Percentiles rank a stretch among this genome's conserved stretches.
Conservation (phyloP, 164 flowering plant genomes). For the Tetrastigma voinierianum region DNA sequence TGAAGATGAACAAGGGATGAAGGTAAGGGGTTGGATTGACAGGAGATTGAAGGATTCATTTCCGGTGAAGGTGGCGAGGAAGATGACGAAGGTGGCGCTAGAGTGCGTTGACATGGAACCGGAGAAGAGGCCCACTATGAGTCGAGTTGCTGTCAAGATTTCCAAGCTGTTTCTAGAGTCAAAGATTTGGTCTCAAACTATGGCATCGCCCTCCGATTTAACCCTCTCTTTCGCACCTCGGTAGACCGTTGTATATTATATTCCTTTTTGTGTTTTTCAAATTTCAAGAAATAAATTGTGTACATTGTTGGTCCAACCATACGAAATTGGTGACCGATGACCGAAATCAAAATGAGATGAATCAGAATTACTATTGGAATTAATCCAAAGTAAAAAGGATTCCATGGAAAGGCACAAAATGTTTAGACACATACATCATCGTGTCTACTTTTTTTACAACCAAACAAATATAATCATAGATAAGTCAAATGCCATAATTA, state of each 20-base stretch:
- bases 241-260: not conserved
- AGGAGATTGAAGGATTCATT: conserved; percentile 71
- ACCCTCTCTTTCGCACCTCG: conserved; percentile 61
- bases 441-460: no score
- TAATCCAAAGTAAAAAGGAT: no score
- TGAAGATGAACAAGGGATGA: conserved; percentile 16
- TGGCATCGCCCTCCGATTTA: conserved; percentile 39
- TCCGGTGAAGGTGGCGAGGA: conserved; percentile 72
- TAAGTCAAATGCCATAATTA: no score
- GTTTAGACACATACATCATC: no score
- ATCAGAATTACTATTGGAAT: no score
- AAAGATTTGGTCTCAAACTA: conserved; percentile 44
- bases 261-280: no score
- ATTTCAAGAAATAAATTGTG: no score
- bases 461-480: no score
- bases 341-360: no score
- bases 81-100: conserved; percentile 50
- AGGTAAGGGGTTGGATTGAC: conserved; percentile 68
- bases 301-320: no score
- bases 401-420: no score
- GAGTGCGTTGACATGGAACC: conserved; percentile 69
- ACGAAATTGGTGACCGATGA: no score
- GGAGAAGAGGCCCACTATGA: conserved; percentile 66
- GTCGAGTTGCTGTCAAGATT: conserved; percentile 45
- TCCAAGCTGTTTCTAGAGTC: conserved; percentile 68